Percentiles rank a stretch among this genome's conserved stretches.
phyloP scores from a whole-genome alignment of 305 asterid species.

The Rubia peregrina region DNA sequence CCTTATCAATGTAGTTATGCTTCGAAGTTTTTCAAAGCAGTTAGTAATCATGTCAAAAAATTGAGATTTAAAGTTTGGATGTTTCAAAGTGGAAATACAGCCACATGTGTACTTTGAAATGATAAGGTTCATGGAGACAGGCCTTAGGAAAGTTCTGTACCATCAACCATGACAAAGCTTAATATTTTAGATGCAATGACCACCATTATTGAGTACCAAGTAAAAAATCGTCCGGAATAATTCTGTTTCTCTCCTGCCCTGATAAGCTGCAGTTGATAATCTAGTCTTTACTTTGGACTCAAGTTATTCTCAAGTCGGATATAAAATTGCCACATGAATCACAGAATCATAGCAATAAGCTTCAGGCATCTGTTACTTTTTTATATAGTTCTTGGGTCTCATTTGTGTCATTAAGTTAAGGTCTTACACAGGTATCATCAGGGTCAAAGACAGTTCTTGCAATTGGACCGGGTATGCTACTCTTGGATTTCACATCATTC shows the following conservation, averaged over 20 bases:
- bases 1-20: not conserved
- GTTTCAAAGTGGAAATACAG: not conserved
- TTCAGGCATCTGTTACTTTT: not conserved
- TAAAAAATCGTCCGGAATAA: not conserved
- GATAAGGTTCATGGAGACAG: not conserved
- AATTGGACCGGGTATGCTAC: slow-evolving; percentile 75
- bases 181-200: not conserved
- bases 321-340: not conserved
- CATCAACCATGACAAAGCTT: not conserved
- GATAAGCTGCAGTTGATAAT: not conserved
- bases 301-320: not conserved
- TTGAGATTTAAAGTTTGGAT: not conserved
- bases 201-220: not conserved
- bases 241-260: not conserved
- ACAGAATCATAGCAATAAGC: not conserved
- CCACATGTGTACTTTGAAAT: not conserved
- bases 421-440: slow-evolving; percentile 57
- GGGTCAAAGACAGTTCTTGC: slow-evolving; percentile 95
- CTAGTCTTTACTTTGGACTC: not conserved
- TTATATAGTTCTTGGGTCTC: not conserved
- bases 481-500: slow-evolving; percentile 6
- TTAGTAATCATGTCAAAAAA: not conserved
- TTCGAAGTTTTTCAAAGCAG: not conserved
- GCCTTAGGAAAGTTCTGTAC: not conserved
- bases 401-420: not conserved